phyloP scores from a whole-genome alignment of 192 early-diverging fungal genomes.

The Linnemannia hyalina region DNA sequence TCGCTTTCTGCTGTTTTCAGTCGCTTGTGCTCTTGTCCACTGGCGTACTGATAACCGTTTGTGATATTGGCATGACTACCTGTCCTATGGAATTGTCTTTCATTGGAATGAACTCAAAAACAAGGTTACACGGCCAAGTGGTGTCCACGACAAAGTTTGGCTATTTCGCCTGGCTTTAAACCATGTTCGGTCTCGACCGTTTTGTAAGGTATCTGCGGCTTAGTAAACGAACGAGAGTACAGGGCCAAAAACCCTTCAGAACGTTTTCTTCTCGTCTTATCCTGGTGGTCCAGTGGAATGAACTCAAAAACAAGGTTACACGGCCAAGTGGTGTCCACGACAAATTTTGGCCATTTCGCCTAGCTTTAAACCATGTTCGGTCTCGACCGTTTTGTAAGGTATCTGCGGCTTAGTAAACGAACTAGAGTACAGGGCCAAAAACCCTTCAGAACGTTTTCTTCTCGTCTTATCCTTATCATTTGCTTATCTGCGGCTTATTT shows the following conservation, averaged over 20 bases:
- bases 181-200: conserved; percentile 25
- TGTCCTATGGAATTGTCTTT: conserved; percentile 24
- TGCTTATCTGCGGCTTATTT: conserved; percentile 13
- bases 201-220: conserved; percentile 25
- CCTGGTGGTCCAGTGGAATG: conserved; percentile 25
- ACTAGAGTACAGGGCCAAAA: not conserved
- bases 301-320: conserved; percentile 32
- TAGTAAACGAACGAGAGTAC: conserved; percentile 21
- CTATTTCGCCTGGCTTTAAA: conserved; percentile 24
- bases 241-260: conserved; percentile 10
- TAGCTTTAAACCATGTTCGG: conserved; percentile 25
- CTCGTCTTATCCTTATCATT: conserved; percentile 12
- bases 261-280: not conserved
- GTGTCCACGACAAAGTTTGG: conserved; percentile 30
- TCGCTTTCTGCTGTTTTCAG: conserved; percentile 7
- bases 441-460: conserved; percentile 4
- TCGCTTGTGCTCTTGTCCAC: conserved; percentile 14
- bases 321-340: conserved; percentile 29
- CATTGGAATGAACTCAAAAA: conserved; percentile 29
- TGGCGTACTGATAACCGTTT: conserved; percentile 13
- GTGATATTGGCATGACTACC: not conserved
- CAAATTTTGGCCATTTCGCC: conserved; percentile 25
- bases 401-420: conserved; percentile 22
- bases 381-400: conserved; percentile 24
- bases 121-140: conserved; percentile 29